Base-by-base conservation (phyloP, 176 grass and related monocot species). In the Juncus effusus region DNA sequence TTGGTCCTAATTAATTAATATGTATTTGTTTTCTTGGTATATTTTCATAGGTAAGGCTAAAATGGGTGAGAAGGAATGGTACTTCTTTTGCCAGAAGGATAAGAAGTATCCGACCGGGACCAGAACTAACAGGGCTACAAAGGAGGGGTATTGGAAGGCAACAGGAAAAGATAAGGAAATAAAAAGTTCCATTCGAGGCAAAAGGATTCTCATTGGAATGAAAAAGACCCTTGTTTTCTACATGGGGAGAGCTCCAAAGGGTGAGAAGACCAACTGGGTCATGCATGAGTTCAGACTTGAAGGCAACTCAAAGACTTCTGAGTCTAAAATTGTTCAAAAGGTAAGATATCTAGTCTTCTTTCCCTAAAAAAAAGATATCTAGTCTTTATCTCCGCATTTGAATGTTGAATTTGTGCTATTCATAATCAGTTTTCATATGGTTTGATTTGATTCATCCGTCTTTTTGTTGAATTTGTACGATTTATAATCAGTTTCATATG, bases 151-250 rank as follows among this genome's bases (percentile, higher is more conserved):
- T 59, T 93, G 89, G 89, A 93, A 93, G 68, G 89, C 89, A 69
- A 93, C 89, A 4, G 85, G 89, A 40, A 93, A 80, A 16, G 89
- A 93, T 63, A 88, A 72, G 89, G 85, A 82, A 67, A 93, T 93
- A 69, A 76, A 55, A 62, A 82, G 54, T 12, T 3, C 40, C 12
- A 62, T 5, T 52, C 35, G 16, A 40, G 50, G 16, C 0, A 73
- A 56, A 12, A 64, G 58, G 28, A 41, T 52, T 1, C 79, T 83
- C 38, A 76, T 95, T 0, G 90, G 90, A 59, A 83, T 86, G 90
- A 89, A 89, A 75, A 95, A 95, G 73, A 95, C 90, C 56, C 82
- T 95, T 7, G 90, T 95, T 16, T 95, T 95, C 57, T 83, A 95
- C 80, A 83, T 7, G 69, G 90, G 90, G 38, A 85, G 85, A 3